Percentiles rank a stretch among this genome's conserved stretches.
phyloP scores from a whole-genome alignment of 192 early-diverging fungal species.

The Backusella tuberculispora region DNA sequence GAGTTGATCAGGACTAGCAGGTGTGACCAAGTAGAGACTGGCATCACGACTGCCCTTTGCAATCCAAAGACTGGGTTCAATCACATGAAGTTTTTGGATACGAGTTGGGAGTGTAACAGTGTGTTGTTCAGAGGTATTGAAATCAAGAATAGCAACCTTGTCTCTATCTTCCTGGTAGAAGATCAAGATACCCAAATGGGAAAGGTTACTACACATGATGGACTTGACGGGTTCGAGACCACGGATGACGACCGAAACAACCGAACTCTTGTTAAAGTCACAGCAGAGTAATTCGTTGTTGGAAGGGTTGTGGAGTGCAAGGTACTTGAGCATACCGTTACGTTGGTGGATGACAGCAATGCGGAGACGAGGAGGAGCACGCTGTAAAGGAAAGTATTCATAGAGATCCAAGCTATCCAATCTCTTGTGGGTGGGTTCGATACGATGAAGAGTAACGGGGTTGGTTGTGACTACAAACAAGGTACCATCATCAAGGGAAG shows the following conservation, averaged over 20 bases:
- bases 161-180: slow-evolving; percentile 60
- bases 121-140: slow-evolving; percentile 54
- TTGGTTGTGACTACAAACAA: slow-evolving; percentile 64
- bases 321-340: slow-evolving; percentile 38
- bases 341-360: slow-evolving; percentile 47
- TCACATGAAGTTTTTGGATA: slow-evolving; percentile 44
- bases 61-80: slow-evolving; percentile 53
- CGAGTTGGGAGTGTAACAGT: slow-evolving; percentile 54
- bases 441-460: slow-evolving; percentile 61
- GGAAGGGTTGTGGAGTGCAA: slow-evolving; percentile 63
- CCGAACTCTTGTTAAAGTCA: slow-evolving; percentile 53
- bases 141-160: slow-evolving; percentile 54
- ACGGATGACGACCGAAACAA: slow-evolving; percentile 48
- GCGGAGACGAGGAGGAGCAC: slow-evolving; percentile 53
- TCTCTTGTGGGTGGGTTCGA: slow-evolving; percentile 54
- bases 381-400: slow-evolving; percentile 71
- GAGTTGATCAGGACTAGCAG: neutral
- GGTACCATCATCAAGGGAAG: slow-evolving; percentile 50
- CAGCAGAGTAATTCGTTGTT: slow-evolving; percentile 61
- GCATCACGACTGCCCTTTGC: slow-evolving; percentile 47
- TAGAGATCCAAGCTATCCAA: slow-evolving; percentile 64
- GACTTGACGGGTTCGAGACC: slow-evolving; percentile 49
- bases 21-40: slow-evolving; percentile 43
- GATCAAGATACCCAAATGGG: slow-evolving; percentile 42
- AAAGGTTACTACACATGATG: slow-evolving; percentile 49